Evolutionary conservation across 352 stramenopile genomes (phyloP).

Genomic region (Phytophthora crassamura): DNA sequence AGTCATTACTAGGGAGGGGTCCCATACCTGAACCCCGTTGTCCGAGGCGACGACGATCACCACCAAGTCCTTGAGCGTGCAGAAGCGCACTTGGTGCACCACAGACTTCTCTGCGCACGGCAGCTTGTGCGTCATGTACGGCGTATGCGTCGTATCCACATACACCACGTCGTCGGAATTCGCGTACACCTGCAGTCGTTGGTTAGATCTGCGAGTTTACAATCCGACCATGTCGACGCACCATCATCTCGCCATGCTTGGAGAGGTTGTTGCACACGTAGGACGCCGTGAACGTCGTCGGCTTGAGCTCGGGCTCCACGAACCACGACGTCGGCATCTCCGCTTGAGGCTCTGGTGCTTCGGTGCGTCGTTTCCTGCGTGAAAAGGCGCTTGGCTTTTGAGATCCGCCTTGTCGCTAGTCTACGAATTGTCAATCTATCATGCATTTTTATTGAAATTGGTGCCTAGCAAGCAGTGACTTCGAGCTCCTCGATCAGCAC

Average conservation of each 20-base stretch:
- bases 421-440: slow-evolving; percentile 14
- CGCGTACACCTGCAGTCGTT: slow-evolving; percentile 46
- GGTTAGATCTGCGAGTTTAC: not conserved
- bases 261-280: slow-evolving; percentile 69
- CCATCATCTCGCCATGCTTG: slow-evolving; percentile 50
- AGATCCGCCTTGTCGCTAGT: too few species aligned
- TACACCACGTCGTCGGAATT: slow-evolving; percentile 55
- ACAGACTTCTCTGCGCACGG: slow-evolving; percentile 55
- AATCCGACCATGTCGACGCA: slow-evolving; percentile 22
- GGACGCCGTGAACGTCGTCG: slow-evolving; percentile 50
- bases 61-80: slow-evolving; percentile 43
- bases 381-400: too few species aligned
- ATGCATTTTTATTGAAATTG: slow-evolving; percentile 29
- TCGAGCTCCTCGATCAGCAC: slow-evolving; percentile 42
- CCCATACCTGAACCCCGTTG: slow-evolving; percentile 57
- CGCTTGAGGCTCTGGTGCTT: not conserved
- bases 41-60: slow-evolving; percentile 76
- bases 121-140: slow-evolving; percentile 49
- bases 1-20: not conserved
- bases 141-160: slow-evolving; percentile 50
- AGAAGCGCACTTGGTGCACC: slow-evolving; percentile 75
- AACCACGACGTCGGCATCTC: slow-evolving; percentile 56
- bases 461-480: slow-evolving; percentile 20
- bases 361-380: not conserved
- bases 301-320: slow-evolving; percentile 50